phyloP scores from a whole-genome alignment of 176 grass and related monocot genomes.

The Musa troglodytarum region DNA sequence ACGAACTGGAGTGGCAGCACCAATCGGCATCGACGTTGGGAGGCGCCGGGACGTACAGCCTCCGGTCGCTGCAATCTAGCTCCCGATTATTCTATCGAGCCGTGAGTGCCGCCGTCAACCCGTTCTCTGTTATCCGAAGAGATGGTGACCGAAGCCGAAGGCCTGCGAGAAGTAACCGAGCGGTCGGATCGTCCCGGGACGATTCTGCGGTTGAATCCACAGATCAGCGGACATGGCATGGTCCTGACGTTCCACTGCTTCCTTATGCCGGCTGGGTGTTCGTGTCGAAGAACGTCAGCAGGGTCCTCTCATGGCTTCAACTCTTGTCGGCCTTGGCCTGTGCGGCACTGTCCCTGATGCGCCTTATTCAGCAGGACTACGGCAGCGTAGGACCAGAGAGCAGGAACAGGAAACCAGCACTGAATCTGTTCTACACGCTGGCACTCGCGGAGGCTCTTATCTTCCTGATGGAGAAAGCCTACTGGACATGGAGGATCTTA shows the following conservation, averaged over 20 bases:
- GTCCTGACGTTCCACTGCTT: constrained; percentile 20
- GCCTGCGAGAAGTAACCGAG: not conserved
- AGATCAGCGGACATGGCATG: constrained; percentile 19
- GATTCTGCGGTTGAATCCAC: too few species aligned
- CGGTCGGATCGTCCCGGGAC: too few species aligned
- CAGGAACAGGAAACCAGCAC: constrained; percentile 24
- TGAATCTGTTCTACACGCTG: constrained; percentile 49
- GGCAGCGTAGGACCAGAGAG: not conserved
- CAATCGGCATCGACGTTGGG: constrained; percentile 18
- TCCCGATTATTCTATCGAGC: constrained; percentile 30
- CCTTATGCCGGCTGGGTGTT: constrained; percentile 50
- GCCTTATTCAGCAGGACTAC: constrained; percentile 36
- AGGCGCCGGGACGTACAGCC: not conserved
- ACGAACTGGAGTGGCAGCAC: constrained; percentile 47
- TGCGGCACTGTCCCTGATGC: constrained; percentile 34
- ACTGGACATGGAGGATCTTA: constrained; percentile 39
- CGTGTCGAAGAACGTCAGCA: constrained; percentile 34
- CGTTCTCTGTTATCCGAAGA: not conserved
- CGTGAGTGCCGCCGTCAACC: constrained; percentile 5
- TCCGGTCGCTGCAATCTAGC: constrained; percentile 21
- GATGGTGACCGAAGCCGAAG: not conserved
- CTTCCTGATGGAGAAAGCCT: constrained; percentile 52
- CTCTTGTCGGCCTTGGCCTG: constrained; percentile 36
- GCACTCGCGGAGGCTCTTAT: constrained; percentile 38
- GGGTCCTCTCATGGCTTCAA: constrained; percentile 38